Conservation (phyloP, 2,329 filamentous ascomycete genomes). For the Cercospora citrullina region DNA sequence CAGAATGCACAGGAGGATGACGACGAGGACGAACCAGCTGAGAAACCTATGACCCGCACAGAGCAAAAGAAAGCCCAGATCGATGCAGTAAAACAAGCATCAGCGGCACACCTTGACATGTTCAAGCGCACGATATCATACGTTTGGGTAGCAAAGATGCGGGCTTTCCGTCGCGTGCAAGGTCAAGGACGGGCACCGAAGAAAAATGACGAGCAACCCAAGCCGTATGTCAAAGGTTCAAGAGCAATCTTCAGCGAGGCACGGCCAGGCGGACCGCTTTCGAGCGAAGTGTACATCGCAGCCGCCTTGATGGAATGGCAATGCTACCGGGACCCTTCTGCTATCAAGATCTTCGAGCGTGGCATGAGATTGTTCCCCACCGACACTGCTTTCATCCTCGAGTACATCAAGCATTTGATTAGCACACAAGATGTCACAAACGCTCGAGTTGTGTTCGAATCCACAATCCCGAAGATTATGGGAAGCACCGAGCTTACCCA, state of each 20-base stretch:
- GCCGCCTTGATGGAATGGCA: conserved; percentile 91
- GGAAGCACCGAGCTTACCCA: conserved; percentile 64
- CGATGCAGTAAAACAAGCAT: conserved; percentile 62
- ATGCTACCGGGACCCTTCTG: conserved; percentile 90
- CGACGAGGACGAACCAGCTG: conserved; percentile 54
- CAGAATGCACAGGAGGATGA: conserved; percentile 48
- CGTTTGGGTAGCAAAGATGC: conserved; percentile 91
- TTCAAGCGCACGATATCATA: conserved; percentile 86
- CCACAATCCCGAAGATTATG: conserved; percentile 74
- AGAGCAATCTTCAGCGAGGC: conserved; percentile 88
- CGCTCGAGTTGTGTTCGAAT: conserved; percentile 94
- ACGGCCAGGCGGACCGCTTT: conserved; percentile 79
- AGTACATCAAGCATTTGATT: conserved; percentile 94
- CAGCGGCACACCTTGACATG: conserved; percentile 69
- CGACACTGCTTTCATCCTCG: conserved; percentile 88
- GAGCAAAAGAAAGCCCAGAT: conserved; percentile 57
- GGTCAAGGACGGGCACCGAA: conserved; percentile 65
- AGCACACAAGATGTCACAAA: conserved; percentile 87
- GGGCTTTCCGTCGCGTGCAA: conserved; percentile 90
- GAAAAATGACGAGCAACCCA: conserved; percentile 34
- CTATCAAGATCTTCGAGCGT: conserved; percentile 92
- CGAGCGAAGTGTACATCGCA: conserved; percentile 92
- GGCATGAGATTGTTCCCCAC: conserved; percentile 91
- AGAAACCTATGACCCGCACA: conserved; percentile 51
- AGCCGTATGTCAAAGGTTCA: conserved; percentile 57